Evolutionary conservation across 2,329 filamentous ascomycete species (phyloP), one percentile per base, ranked within the genome.

Genomic region (Fusarium odoratissimum): DNA sequence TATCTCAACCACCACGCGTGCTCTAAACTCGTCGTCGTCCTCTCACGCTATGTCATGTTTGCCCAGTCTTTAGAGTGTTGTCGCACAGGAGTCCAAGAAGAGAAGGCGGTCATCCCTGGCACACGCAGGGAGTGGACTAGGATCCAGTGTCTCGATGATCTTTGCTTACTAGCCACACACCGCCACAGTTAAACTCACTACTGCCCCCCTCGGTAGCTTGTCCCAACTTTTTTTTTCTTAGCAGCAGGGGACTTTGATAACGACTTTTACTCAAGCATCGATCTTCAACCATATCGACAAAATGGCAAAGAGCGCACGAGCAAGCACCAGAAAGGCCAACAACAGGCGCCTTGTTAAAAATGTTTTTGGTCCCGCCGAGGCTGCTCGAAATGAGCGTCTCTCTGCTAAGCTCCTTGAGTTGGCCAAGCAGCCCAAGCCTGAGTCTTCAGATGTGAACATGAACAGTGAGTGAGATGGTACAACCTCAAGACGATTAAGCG

Each of bases 291-390:
- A 70, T 60, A 30, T 61, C 58, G 46, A 60, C 80, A 88, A 62
- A 76, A 98, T 98, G 95, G 95, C 95, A 30, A 98, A 97, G 82
- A 93, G 93, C 80, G 86, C 93, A 69, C 89, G 95, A 81, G 90
- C 95, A 74, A 97, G 92, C 80, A 86, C 89, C 74, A 90, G 87
- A 78, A 98, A 98, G 86, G 87, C 88, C 78, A 98, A 98, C 86
- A 94, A 95, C 84, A 88, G 89, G 76, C 91, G 90, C 77, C 88
- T 97, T 73, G 95, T 95, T 82, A 86, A 89, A 74, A 91, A 90
- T 73, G 92, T 98, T 74, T 98, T 97, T 83, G 93, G 92, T 3
- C 95, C 95, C 21, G 91, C 91, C 61, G 94, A 95, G 81, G 85
- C 88, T 77, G 95, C 93, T 49, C 90, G 95, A 76, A 92, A 91